Base-by-base conservation (phyloP, 2,329 filamentous ascomycete species). In the Colletotrichum navitas region DNA sequence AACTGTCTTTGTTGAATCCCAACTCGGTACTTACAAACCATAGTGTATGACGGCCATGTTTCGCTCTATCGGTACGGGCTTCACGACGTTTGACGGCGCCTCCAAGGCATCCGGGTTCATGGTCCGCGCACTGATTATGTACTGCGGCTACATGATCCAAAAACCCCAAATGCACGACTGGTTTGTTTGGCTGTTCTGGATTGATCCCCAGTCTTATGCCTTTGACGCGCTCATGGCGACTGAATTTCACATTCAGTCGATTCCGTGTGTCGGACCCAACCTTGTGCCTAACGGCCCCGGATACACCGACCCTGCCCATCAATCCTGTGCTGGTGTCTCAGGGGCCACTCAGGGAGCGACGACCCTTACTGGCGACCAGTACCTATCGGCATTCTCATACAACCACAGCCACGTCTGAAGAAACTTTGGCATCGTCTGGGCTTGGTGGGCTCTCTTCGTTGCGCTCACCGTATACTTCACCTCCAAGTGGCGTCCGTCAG, bases 161-260 rank as follows among this genome's bases (percentile, higher is more conserved):
- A 88, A 89, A 32, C 85, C 84, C 29, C 82, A 88, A 71, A 91
- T 91, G 89, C 87, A 89, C 51, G 85, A 86, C 0, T 91, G 89
- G 88, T 86, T 92, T 32, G 80, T 83, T 3, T 92, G 90, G 90
- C 78, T 91, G 3, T 90, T 86, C 72, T 91, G 89, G 87, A 55
- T 91, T 29, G 86, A 92, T 73, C 92, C 92, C 0, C 81, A 94
- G 3, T 88, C 91, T 0, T 94, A 93, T 69, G 90, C 85, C 0
- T 94, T 93, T 68, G 90, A 93, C 74, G 87, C 87, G 0, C 79
- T 94, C 0, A 84, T 94, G 76, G 84, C 90, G 0, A 94, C 94
- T 75, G 92, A 94, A 77, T 93, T 94, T 68, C 85, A 92, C 73
- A 81, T 81, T 43, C 81, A 91, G 76, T 82, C 76, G 2, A 85